Percentiles rank a stretch among this genome's conserved stretches.
Conservation (phyloP, 495 filamentous ascomycete species). For the Daldinia grandis region DNA sequence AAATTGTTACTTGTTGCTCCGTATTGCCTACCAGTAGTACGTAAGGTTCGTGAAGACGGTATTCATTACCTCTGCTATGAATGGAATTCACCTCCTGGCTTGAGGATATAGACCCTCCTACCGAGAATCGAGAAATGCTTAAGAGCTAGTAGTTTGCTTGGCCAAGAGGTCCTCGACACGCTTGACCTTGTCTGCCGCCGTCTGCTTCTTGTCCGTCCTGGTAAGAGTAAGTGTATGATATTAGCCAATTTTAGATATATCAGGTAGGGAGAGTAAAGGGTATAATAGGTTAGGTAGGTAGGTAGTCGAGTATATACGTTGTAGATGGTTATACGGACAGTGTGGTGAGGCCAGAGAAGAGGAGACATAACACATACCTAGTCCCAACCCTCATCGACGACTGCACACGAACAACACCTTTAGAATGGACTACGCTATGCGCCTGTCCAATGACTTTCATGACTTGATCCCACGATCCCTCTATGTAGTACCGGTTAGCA, state of each 20-base stretch:
- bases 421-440: conserved; percentile 82
- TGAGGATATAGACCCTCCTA: neutral
- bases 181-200: conserved; percentile 57
- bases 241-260: neutral
- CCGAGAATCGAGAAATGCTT: neutral
- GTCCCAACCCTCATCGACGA: conserved; percentile 88
- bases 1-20: neutral
- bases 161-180: conserved; percentile 55
- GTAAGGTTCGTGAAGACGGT: neutral
- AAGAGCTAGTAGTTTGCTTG: conserved; percentile 10
- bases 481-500: conserved; percentile 52
- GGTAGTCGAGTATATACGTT: no score
- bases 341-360: neutral
- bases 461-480: conserved; percentile 91
- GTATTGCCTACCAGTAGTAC: neutral
- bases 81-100: neutral
- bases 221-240: neutral
- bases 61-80: neutral
- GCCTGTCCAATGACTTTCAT: conserved; percentile 90
- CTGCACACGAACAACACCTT: conserved; percentile 84
- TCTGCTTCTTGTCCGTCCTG: conserved; percentile 60
- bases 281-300: no score
- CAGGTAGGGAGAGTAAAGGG: no score
- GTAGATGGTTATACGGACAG: no score
- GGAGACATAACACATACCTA: conserved; percentile 62